Percentiles rank a stretch among this genome's conserved stretches.
Evolutionary conservation across 139 green algal genomes (phyloP).

Genomic region (Chlorella sp.): DNA sequence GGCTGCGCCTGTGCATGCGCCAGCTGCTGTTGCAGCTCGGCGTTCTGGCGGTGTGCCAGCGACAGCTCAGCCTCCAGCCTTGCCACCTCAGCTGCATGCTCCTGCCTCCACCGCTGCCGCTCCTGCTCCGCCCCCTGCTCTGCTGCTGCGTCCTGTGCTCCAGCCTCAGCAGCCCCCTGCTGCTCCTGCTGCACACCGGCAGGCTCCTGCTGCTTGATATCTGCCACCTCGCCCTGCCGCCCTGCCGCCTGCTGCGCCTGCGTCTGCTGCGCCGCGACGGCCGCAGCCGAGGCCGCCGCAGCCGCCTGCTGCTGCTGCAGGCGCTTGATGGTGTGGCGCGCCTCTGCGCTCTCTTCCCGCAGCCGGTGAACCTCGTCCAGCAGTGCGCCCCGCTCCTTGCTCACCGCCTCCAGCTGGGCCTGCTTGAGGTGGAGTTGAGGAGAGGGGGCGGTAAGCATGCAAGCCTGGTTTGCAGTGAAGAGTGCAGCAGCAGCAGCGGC

Average conservation of each 20-base stretch:
- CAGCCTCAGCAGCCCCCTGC: not conserved
- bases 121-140: not conserved
- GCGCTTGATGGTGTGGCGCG: not conserved
- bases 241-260: not conserved
- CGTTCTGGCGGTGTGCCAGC: slow-evolving; percentile 6
- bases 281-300: too few relatives aligned
- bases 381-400: slow-evolving; percentile 16
- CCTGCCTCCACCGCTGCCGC: not conserved
- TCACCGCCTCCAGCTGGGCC: slow-evolving; percentile 26
- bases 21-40: slow-evolving; percentile 15
- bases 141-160: not conserved
- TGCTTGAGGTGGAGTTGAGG: not conserved
- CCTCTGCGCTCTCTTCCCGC: slow-evolving; percentile 30
- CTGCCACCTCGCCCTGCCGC: not conserved
- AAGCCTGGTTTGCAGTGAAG: too few relatives aligned
- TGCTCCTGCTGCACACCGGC: not conserved
- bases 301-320: slow-evolving; percentile 11
- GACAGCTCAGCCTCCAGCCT: slow-evolving; percentile 18
- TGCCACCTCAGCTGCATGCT: not conserved
- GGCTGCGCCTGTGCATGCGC: not conserved
- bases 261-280: not conserved
- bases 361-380: slow-evolving; percentile 21
- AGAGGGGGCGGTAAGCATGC: too few relatives aligned
- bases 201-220: not conserved
- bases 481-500: too few relatives aligned